phyloP scores from a whole-genome alignment of 495 filamentous ascomycete genomes.

The Daldinia decipiens region DNA sequence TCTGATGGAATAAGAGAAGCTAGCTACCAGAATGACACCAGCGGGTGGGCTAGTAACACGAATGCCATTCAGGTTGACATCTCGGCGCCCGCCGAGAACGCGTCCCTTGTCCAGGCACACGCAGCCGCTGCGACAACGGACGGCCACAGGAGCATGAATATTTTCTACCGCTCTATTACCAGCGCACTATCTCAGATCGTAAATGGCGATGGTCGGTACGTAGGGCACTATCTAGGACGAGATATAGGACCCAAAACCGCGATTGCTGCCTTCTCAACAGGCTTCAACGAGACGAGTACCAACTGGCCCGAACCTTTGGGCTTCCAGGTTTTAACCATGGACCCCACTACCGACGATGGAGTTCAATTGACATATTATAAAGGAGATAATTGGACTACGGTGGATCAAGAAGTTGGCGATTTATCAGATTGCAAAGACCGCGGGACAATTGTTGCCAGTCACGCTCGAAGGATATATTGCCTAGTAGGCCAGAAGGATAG shows the following conservation, averaged over 20 bases:
- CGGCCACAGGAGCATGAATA: conserved; percentile 43
- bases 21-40: conserved; percentile 29
- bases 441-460: conserved; percentile 38
- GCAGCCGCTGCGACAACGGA: conserved; percentile 31
- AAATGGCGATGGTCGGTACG: conserved; percentile 40
- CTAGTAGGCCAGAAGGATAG: conserved; percentile 22
- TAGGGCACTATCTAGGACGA: conserved; percentile 33
- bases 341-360: conserved; percentile 37
- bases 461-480: conserved; percentile 42
- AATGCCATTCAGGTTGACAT: conserved; percentile 21
- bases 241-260: conserved; percentile 38
- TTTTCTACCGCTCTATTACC: conserved; percentile 46
- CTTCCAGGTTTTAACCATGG: conserved; percentile 47
- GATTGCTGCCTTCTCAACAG: conserved; percentile 47
- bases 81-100: conserved; percentile 34
- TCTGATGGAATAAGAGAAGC: conserved; percentile 35
- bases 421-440: conserved; percentile 34
- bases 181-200: conserved; percentile 41
- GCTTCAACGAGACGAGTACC: conserved; percentile 42
- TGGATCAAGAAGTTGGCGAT: conserved; percentile 6
- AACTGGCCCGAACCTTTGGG: conserved; percentile 39
- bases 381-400: conserved; percentile 28
- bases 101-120: conserved; percentile 39
- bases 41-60: conserved; percentile 25
- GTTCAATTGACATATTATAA: conserved; percentile 46